Conservation (phyloP, 306 rosid species). For the Cajanus cajan region DNA sequence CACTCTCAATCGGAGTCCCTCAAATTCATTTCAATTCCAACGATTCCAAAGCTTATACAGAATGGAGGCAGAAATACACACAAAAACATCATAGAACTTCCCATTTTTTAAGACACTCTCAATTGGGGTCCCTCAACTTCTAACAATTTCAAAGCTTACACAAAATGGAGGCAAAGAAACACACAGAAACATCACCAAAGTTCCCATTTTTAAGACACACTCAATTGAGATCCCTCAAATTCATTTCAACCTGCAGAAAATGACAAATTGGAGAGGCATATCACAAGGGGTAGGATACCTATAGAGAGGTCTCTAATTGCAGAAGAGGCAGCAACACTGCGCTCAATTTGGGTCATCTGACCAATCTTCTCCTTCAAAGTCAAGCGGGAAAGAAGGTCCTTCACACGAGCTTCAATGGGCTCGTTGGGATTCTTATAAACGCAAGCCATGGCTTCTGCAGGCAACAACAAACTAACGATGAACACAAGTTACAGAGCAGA, state of each 20-base stretch:
- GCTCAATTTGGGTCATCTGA: conserved; percentile 88
- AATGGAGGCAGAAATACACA: too few relatives aligned
- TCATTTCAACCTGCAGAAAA: not conserved
- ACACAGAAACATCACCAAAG: not conserved
- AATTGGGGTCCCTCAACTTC: not conserved
- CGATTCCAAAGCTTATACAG: not conserved
- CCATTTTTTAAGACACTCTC: too few relatives aligned
- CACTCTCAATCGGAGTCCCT: not conserved
- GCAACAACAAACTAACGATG: not conserved
- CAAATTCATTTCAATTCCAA: not conserved
- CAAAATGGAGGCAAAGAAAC: not conserved
- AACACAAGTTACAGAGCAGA: not conserved
- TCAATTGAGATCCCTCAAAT: not conserved
- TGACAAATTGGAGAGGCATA: not conserved
- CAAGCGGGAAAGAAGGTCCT: conserved; percentile 81
- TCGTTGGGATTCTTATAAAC: conserved; percentile 51
- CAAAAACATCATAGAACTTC: too few relatives aligned
- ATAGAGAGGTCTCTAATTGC: conserved; percentile 49
- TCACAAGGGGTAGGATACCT: conserved; percentile 37
- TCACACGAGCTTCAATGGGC: conserved; percentile 71
- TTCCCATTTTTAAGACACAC: not conserved
- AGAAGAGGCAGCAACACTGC: conserved; percentile 51
- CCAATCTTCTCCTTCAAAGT: conserved; percentile 71
- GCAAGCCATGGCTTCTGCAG: conserved; percentile 29
- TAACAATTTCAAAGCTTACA: not conserved